phyloP scores from a whole-genome alignment of 805 yeast genomes.

The Lachancea dasiensis region DNA sequence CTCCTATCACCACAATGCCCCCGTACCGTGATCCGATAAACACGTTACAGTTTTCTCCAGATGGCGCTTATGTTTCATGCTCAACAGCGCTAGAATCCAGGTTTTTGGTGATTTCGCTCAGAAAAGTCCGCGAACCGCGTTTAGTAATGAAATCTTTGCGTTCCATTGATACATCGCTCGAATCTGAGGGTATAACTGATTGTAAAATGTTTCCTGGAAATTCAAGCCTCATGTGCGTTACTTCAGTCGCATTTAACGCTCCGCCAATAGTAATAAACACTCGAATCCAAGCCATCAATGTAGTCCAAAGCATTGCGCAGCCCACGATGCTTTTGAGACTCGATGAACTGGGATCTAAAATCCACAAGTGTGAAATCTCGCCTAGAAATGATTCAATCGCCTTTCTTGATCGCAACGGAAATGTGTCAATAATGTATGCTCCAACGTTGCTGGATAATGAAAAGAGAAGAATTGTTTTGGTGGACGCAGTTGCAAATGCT shows the following conservation, averaged over 20 bases:
- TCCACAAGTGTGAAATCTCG: slow-evolving; percentile 68
- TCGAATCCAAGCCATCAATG: slow-evolving; percentile 41
- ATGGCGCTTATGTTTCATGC: slow-evolving; percentile 65
- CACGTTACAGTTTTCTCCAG: slow-evolving; percentile 63
- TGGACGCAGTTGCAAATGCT: slow-evolving; percentile 76
- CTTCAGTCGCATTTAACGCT: slow-evolving; percentile 57
- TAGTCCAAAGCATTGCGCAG: slow-evolving; percentile 43
- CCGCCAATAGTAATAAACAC: slow-evolving; percentile 66
- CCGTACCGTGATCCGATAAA: slow-evolving; percentile 86
- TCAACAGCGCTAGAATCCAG: slow-evolving; percentile 66
- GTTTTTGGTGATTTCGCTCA: slow-evolving; percentile 65
- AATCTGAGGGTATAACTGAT: slow-evolving; percentile 86
- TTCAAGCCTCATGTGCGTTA: slow-evolving; percentile 45
- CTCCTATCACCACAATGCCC: slow-evolving; percentile 65
- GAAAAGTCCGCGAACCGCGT: slow-evolving; percentile 57
- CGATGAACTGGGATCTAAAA: slow-evolving; percentile 74
- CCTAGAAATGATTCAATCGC: slow-evolving; percentile 87
- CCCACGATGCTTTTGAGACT: slow-evolving; percentile 57
- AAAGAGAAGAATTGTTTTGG: slow-evolving; percentile 44
- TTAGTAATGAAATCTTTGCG: slow-evolving; percentile 63
- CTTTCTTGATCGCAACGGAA: slow-evolving; percentile 71
- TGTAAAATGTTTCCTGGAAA: slow-evolving; percentile 66
- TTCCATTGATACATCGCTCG: slow-evolving; percentile 57
- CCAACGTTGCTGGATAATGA: slow-evolving; percentile 53
- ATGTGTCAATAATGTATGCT: slow-evolving; percentile 60